These are phyloP conservation scores for Termitomyces sp. DNA, from an alignment of 768 basidiomycete genomes.

Conservation along the genomic window DNA sequence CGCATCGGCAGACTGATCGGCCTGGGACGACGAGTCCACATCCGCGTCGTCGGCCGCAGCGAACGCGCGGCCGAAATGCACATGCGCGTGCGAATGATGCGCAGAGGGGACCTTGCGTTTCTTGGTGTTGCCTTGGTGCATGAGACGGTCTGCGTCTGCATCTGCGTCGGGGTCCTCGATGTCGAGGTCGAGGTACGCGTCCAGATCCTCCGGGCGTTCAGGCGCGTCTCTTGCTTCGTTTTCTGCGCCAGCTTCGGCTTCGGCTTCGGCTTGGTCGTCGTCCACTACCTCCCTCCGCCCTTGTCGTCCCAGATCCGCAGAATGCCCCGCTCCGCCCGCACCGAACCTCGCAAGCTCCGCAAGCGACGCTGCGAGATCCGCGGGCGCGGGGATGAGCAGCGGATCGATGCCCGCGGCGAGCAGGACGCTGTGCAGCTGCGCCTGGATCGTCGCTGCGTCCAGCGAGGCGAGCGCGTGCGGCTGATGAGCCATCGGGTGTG, in stretches of 20 bases:
- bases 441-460: neutral
- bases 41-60: no score
- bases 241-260: no score
- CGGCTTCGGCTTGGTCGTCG: no score
- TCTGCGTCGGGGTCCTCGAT: slow-evolving; percentile 41
- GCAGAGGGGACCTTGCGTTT: slow-evolving; percentile 83
- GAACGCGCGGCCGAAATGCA: neutral
- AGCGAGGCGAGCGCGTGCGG: neutral
- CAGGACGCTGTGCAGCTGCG: neutral
- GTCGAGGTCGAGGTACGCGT: neutral
- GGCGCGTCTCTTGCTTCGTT: no score
- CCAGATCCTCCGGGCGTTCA: slow-evolving; percentile 6
- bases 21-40: no score
- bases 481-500: no score
- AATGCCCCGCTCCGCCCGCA: no score
- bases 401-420: neutral
- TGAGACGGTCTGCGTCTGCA: slow-evolving; percentile 55
- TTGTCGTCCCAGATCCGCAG: neutral
- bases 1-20: no score
- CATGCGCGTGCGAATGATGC: neutral
- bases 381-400: neutral
- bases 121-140: slow-evolving; percentile 81
- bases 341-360: neutral
- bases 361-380: neutral
- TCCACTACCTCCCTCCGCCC: no score